These are phyloP conservation scores for Zygosaccharomyces pseudobailii DNA, from an alignment of 1,139 yeast genomes.

Conservation along the genomic window DNA sequence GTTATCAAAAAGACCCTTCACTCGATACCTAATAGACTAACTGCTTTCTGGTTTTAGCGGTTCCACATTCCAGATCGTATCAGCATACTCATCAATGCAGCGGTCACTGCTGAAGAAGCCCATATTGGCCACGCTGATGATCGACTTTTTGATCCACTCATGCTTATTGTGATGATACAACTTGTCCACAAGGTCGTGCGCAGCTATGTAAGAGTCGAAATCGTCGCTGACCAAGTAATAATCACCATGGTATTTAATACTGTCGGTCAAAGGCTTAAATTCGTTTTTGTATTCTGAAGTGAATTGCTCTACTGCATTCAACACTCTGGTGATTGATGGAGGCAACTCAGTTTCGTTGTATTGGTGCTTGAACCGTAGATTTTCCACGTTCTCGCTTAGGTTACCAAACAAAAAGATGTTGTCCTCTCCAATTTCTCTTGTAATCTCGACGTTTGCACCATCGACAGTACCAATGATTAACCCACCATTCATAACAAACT, in stretches of 20 bases:
- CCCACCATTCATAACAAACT: conserved; percentile 91
- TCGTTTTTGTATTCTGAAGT: conserved; percentile 59
- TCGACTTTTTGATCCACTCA: conserved; percentile 72
- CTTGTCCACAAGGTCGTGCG: conserved; percentile 70
- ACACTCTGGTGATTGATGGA: conserved; percentile 54
- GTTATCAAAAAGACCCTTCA: not conserved
- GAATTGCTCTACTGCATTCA: conserved; percentile 62
- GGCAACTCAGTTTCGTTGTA: conserved; percentile 50
- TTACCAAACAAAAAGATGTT: conserved; percentile 90
- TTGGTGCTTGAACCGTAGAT: conserved; percentile 69
- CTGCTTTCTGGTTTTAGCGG: conserved; percentile 41
- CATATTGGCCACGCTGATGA: conserved; percentile 82
- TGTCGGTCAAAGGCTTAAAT: conserved; percentile 62
- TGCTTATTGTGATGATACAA: conserved; percentile 62
- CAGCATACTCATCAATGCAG: conserved; percentile 90
- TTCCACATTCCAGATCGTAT: conserved; percentile 87
- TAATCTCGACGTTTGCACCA: conserved; percentile 94
- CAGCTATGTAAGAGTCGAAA: conserved; percentile 78
- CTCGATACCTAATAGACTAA: too few species aligned
- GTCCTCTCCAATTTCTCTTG: conserved; percentile 89
- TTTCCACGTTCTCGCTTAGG: conserved; percentile 84
- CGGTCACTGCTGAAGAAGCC: conserved; percentile 92
- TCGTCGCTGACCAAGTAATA: conserved; percentile 84
- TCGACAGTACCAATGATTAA: conserved; percentile 93
- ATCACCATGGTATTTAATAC: conserved; percentile 72